Base-by-base conservation (phyloP, 2,329 filamentous ascomycete species). In the Blastomyces gilchristii region DNA sequence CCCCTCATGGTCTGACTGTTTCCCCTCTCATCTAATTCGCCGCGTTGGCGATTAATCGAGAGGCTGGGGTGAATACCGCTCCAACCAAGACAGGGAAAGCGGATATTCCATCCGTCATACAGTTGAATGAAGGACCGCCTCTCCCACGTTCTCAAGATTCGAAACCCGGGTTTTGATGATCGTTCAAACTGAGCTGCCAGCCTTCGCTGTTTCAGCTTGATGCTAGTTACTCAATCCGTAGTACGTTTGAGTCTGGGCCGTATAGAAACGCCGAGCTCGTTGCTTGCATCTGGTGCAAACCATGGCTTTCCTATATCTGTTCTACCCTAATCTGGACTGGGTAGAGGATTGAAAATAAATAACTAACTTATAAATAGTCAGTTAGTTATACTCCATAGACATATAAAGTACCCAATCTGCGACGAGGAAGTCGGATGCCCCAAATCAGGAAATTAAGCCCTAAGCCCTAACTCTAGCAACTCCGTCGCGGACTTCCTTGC, bases 61-160 rank as follows among this genome's bases (percentile, higher is more conserved):
- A 43, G 59, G 59, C 59, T 61, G 59, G 45, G 59, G 28, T 22
- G 14, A n/a, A 34, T 16, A 41, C 31, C 31, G 37, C 37, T 39
- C 37, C 37, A 39, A 39, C 54, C 22, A 22, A 18, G 37, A 18
- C 16, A 28, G 12, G 43, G 4, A 50, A 59, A 4, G 43, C 2
- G 25, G 28, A 47, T 50, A 16, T 59, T 59, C 34, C 25, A 49
- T 49, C 50, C 43, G 43, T 50, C 58, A 59, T 59, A 37, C 53
- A 39, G 9, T 16, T 11, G 9, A 18, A 16, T 58, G 56, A 28
- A 58, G 56, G 37, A 25, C 22, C 37, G 6, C 2, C n/a, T 58
- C 39, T 41, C 39, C 39, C 22, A 31, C 22, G 8, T 28, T 45
- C 4, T 58, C 22, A 22, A 45, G 12, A 41, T 47, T 56, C 28